Evolutionary conservation across 331 rosid genomes (phyloP), one percentile per base, ranked within the genome.

Genomic region (Malus hybrid): DNA sequence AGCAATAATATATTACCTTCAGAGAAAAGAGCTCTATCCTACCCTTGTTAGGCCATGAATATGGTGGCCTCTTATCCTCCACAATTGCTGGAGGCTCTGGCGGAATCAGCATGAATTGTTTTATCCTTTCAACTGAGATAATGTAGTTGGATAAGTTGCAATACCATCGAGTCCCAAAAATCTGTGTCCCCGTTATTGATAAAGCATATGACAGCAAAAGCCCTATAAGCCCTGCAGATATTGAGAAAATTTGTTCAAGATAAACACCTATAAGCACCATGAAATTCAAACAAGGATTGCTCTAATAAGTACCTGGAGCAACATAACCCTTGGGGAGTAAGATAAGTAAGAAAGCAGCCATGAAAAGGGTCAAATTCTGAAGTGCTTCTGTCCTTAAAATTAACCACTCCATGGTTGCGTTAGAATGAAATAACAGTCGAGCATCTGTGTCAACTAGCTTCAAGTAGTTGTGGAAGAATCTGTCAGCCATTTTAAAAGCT

Each of bases 181-280:
- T 55, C 39, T 87, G 84, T 24, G 80, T 22, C 36, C 3, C 39
- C 3, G 93, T 85, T 30, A 93, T 66, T 48, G 86, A 30, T 78
- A 93, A 77, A 13, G 98, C 93, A 84, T 91, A 93, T 11, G 97
- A 89, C 77, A 91, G 90, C 53, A 94, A 91, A 19, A 91, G 84
- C 65, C 97, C 94, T 42, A 88, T 91, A 81, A 93, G 90, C 24
- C 94, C 98, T 89, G 90, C 78, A 72, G 71, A 80, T 20, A 20
- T 64, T 48, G 22, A 82, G 6, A 66, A 79, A 80, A 50, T 15
- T 33, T 26, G 4, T 24, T 3, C 29, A 56, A 26, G 18, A 22
- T 18, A 24, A 70, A 48, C 28, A 30, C 66, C 10, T 18, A 7
- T 39, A 30, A 19, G 33, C 13, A 50, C 48, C 44, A 19, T 4